Evolutionary conservation across 2,329 filamentous ascomycete genomes (phyloP), one percentile per base, ranked within the genome.

Genomic region (Penicillium sp.): DNA sequence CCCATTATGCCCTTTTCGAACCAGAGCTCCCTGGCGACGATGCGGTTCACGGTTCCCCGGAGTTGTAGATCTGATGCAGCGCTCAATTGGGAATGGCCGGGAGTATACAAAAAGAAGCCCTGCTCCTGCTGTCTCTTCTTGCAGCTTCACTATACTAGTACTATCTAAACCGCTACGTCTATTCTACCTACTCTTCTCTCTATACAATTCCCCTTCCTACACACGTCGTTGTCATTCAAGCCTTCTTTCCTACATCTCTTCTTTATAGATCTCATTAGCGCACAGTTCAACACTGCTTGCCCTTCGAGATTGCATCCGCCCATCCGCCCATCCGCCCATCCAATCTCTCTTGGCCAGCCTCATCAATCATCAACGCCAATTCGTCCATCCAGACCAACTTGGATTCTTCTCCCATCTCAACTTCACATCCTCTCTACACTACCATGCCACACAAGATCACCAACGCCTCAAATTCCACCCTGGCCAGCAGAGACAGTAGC

Each of bases 391-490:
- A 48, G 54, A 51, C 25, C 51, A 31, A 47, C 37, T 55, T 51
- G 45, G 34, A 5, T 25, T 25, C 4, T 45, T 37, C 42, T 41
- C 38, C 17, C 25, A 25, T 38, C 11, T 43, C 15, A 50, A 34
- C 28, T 49, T 51, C 20, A 17, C 43, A 42, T 49, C 25, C 52
- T 22, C 28, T 41, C 48, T 39, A 59, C 41, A 48, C 50, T 59
- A 71, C 38, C 52, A 74, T 75, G 73, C 73, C 73, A 60, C 70
- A 71, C 67, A 75, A 74, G 65, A 66, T 70, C 65, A 65, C 58
- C 60, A 75, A 73, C 66, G 68, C 74, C 59, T 75, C 73, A 58
- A 73, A 72, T 64, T 72, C 71, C 54, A 73, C 71, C n/a, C 63
- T 74, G 45, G 69, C 70, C 63, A 73, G 70, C 63, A 64, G 62